A percentile compares a stretch with the other conserved stretches of the same genome.
Evolutionary conservation across 768 basidiomycete genomes (phyloP).

Genomic region (Leccinum longicurvipes): DNA sequence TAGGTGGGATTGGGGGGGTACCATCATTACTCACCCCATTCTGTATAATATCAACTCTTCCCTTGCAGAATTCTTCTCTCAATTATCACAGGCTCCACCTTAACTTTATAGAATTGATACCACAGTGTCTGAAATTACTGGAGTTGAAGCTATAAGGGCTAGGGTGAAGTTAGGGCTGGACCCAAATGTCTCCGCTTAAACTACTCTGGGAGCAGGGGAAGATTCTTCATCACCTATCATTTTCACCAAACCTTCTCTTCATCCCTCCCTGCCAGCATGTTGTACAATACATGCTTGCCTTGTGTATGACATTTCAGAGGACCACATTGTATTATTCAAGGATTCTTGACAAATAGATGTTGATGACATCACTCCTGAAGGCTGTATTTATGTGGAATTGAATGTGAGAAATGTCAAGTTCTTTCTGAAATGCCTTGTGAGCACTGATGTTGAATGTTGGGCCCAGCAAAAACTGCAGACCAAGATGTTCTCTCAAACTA

Average conservation of each 20-base stretch:
- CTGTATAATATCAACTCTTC: constrained; percentile 10
- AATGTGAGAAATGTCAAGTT: background rate
- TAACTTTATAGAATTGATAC: constrained; percentile 22
- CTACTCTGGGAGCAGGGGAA: background rate
- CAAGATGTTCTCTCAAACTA: background rate
- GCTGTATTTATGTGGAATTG: background rate
- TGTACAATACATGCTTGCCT: too few relatives aligned
- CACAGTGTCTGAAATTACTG: background rate
- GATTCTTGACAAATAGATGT: background rate
- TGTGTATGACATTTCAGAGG: background rate
- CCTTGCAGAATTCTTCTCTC: constrained; percentile 23
- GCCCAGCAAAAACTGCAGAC: background rate
- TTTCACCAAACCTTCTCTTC: too few relatives aligned
- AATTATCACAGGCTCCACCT: constrained; percentile 15
- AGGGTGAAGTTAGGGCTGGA: background rate
- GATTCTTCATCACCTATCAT: background rate
- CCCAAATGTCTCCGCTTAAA: background rate
- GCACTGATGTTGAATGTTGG: background rate
- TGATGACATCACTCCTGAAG: background rate
- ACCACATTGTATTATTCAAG: background rate
- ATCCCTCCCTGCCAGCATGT: too few relatives aligned
- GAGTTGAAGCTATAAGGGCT: background rate
- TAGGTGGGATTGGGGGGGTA: constrained; percentile 33
- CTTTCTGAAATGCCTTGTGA: background rate
- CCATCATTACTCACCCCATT: constrained; percentile 25